Evolutionary conservation across 1,284 basidiomycete genomes (phyloP).

Genomic region (Naganishia sp.): DNA sequence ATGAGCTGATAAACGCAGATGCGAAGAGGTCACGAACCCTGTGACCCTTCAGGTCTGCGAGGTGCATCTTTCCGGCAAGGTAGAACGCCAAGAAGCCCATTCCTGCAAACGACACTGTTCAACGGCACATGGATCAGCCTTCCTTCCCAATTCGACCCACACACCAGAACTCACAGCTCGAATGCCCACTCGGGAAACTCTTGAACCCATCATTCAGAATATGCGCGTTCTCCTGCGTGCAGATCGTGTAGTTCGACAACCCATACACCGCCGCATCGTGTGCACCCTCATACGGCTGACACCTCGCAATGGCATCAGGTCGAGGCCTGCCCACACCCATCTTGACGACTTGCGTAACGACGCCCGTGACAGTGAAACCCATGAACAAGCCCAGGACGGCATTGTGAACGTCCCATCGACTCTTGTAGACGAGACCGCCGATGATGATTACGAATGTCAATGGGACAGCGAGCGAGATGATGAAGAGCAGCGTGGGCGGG

Average conservation of each 20-base stretch:
- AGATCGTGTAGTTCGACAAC: slow-evolving; percentile 70
- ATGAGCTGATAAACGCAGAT: background rate
- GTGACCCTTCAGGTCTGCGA: slow-evolving; percentile 80
- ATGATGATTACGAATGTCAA: slow-evolving; percentile 67
- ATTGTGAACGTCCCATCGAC: slow-evolving; percentile 86
- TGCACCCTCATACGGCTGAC: slow-evolving; percentile 69
- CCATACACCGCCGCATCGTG: slow-evolving; percentile 68
- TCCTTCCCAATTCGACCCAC: background rate
- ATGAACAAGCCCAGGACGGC: slow-evolving; percentile 72
- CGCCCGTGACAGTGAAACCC: slow-evolving; percentile 71
- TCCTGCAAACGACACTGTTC: slow-evolving; percentile 82
- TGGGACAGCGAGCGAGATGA: slow-evolving; percentile 71
- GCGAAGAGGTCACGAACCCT: slow-evolving; percentile 58
- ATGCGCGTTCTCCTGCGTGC: slow-evolving; percentile 66
- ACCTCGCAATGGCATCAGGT: slow-evolving; percentile 79
- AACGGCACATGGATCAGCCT: slow-evolving; percentile 1
- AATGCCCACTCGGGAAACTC: slow-evolving; percentile 80
- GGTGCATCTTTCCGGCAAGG: slow-evolving; percentile 84
- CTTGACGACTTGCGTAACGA: slow-evolving; percentile 82
- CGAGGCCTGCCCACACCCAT: slow-evolving; percentile 81
- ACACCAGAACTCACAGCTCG: slow-evolving; percentile 10
- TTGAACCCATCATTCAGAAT: slow-evolving; percentile 82
- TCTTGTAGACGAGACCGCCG: slow-evolving; percentile 69
- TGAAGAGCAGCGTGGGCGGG: slow-evolving; percentile 67
- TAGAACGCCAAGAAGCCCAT: slow-evolving; percentile 88